A percentile compares a stretch with the other conserved stretches of the same genome.
Conservation (phyloP, 164 flowering plant genomes). For the Platanus orientalis region DNA sequence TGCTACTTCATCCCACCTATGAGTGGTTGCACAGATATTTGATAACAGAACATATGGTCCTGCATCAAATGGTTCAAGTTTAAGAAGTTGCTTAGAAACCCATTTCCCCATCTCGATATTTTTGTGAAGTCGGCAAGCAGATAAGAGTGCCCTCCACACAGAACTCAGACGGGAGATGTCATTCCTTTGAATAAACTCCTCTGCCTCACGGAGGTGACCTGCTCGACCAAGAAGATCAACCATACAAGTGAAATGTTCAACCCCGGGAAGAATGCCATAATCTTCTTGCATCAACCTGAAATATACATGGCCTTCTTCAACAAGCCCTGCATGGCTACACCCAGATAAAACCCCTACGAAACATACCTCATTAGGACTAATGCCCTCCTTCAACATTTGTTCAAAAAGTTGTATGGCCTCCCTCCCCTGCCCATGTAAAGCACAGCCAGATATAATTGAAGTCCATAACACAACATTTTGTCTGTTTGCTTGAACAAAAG, state of each 20-base stretch:
- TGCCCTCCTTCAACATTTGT: conserved; percentile 46
- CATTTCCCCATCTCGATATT: conserved; percentile 42
- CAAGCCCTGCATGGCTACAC: conserved; percentile 67
- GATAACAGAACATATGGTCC: conserved; percentile 48
- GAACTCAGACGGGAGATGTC: conserved; percentile 28
- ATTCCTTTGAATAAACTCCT: conserved; percentile 45
- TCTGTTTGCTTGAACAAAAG: conserved; percentile 29
- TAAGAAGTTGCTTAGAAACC: conserved; percentile 38
- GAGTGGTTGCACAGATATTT: conserved; percentile 35
- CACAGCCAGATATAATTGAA: conserved; percentile 55
- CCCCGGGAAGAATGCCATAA: conserved; percentile 41
- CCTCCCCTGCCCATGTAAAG: conserved; percentile 51
- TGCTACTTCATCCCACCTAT: conserved; percentile 58
- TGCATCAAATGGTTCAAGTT: conserved; percentile 38
- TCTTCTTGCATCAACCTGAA: conserved; percentile 54
- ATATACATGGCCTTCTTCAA: conserved; percentile 51
- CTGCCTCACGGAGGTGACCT: conserved; percentile 47
- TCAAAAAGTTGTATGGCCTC: conserved; percentile 52
- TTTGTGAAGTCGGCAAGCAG: conserved; percentile 61
- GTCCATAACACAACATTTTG: conserved; percentile 56
- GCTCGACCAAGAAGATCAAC: conserved; percentile 74
- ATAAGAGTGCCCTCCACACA: conserved; percentile 62
- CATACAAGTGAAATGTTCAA: conserved; percentile 72
- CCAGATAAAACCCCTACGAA: conserved; percentile 61
- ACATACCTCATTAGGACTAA: conserved; percentile 56